Evolutionary conservation across 106 monocot genomes (phyloP), one percentile per base, ranked within the genome.

Genomic region (Amphibolis antarctica): DNA sequence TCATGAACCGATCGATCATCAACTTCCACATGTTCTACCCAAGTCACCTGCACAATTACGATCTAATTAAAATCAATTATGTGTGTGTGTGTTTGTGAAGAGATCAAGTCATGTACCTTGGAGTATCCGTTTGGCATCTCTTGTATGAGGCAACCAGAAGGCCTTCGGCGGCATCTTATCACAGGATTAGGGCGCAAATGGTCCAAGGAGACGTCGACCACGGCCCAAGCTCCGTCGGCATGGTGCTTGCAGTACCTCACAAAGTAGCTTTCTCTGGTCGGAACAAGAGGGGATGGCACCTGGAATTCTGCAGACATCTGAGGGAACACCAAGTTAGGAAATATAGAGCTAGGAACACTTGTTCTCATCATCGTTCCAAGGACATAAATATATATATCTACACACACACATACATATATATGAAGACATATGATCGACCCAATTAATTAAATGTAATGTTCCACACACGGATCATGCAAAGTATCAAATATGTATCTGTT

Each of bases 71-170:
- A 59, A 15, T 31, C n/a, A 36, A 60, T 10, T n/a, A 6, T 0
- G 55, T 56, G 4, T 13, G 12, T 55, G 20, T 56, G 13, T 56
- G 12, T 10, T 11, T 55, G n/a, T n/a, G n/a, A n/a, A n/a, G n/a
- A n/a, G n/a, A n/a, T n/a, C n/a, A n/a, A n/a, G n/a, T n/a, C n/a
- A n/a, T n/a, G n/a, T 46, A 87, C 90, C 87, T 91, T 98, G 0
- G 96, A 98, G 59, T 98, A 98, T 9, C 96, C 96, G 82, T 98
- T 98, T 0, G 96, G 90, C 96, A 90, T 90, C 72, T 98, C 96
- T 75, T 85, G 82, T 55, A 98, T 98, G 6, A 98, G 30, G 36
- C 96, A 98, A 12, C 96, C 90, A 0, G 96, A 98, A 1, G 96
- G 96, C 75, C 90, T 78, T 52, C 87, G 77, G 10, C 90, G 77